These are phyloP conservation scores for Hirsutella rhossiliensis DNA, from an alignment of 2,329 filamentous ascomycete genomes.

Conservation along the genomic window DNA sequence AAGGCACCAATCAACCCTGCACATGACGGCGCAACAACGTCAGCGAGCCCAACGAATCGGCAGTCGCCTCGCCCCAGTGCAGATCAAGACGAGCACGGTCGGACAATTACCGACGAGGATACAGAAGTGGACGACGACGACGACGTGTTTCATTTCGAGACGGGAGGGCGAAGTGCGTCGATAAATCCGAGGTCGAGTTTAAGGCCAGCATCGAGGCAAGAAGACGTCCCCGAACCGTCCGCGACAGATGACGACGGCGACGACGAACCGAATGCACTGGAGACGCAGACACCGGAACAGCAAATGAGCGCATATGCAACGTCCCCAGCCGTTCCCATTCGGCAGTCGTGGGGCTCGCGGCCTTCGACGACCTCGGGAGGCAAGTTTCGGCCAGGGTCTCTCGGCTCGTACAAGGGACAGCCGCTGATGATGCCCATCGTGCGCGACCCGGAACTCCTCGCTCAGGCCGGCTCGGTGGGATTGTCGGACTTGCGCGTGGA, in stretches of 20 bases:
- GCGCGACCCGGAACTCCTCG: constrained; percentile 34
- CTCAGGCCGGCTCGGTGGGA: constrained; percentile 34
- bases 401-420: constrained; percentile 43
- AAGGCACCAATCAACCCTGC: not conserved
- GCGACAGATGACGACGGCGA: constrained; percentile 15
- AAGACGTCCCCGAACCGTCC: not conserved
- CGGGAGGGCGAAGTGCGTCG: constrained; percentile 18
- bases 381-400: constrained; percentile 25
- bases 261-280: constrained; percentile 6
- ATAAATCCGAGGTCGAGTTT: constrained; percentile 13
- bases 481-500: constrained; percentile 39
- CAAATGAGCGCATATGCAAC: constrained; percentile 23
- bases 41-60: not conserved
- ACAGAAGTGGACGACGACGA: constrained; percentile 19
- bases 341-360: constrained; percentile 4
- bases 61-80: not conserved
- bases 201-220: constrained; percentile 1
- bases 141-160: constrained; percentile 35
- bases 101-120: constrained; percentile 7
- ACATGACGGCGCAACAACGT: constrained; percentile 2
- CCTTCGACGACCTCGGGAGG: constrained; percentile 17
- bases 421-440: constrained; percentile 41
- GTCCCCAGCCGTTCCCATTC: constrained; percentile 31
- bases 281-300: not conserved
- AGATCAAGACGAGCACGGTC: not conserved